These are phyloP conservation scores for Eucalyptus urophylla DNA, from an alignment of 345 rosid species.

Conservation along the genomic window DNA sequence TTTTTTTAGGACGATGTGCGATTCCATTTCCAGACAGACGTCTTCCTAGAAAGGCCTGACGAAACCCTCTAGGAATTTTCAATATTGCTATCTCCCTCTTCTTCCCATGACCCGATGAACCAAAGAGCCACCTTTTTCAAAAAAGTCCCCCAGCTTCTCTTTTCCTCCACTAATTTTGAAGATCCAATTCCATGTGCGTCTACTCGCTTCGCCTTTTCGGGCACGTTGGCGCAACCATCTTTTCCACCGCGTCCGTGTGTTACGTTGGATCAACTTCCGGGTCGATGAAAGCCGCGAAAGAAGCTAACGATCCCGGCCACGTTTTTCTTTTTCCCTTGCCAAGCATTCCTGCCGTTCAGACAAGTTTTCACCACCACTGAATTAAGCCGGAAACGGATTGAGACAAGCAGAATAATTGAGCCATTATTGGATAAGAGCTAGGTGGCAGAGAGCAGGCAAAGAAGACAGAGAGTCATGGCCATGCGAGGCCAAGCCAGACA, in stretches of 20 bases:
- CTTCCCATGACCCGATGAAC: not conserved
- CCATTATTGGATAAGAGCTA: not conserved
- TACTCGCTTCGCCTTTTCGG: not conserved
- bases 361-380: not conserved
- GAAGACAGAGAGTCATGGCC: not conserved
- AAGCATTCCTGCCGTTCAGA: not conserved
- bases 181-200: not conserved
- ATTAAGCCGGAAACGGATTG: not conserved
- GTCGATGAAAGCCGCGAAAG: not conserved
- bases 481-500: not conserved
- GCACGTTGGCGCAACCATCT: not conserved
- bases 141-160: not conserved
- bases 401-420: not conserved
- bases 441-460: not conserved
- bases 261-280: not conserved
- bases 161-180: not conserved
- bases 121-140: not conserved
- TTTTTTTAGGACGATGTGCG: not conserved
- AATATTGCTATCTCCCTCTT: not conserved
- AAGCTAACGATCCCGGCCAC: not conserved
- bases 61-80: not conserved
- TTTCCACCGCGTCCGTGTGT: not conserved
- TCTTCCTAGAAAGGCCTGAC: not conserved
- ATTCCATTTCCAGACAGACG: not conserved
- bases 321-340: not conserved